Evolutionary conservation across 345 rosid genomes (phyloP).

Genomic region (Triadica sebifera): DNA sequence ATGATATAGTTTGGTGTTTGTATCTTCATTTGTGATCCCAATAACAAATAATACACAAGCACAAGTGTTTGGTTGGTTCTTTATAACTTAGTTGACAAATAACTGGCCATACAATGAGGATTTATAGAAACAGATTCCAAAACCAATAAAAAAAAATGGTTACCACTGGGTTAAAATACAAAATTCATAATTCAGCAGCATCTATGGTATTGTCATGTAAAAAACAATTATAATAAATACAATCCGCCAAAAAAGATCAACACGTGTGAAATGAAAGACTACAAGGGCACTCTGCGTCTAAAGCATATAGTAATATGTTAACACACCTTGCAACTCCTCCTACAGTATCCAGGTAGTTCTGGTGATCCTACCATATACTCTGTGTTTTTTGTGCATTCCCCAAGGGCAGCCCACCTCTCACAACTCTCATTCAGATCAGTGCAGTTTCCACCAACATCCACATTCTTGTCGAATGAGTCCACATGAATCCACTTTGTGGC

Average conservation of each 20-base stretch:
- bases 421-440: constrained; percentile 71
- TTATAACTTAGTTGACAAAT: neutral
- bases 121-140: neutral
- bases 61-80: no score
- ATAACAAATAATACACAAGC: no score
- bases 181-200: neutral
- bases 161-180: neutral
- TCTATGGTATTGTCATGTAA: neutral
- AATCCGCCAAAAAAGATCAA: neutral
- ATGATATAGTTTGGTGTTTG: no score
- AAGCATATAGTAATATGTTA: constrained; percentile 22
- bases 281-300: constrained; percentile 21
- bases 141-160: neutral
- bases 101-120: neutral
- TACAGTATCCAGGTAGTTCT: constrained; percentile 75
- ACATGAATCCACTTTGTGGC: constrained; percentile 98
- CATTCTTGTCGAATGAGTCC: constrained; percentile 68
- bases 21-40: neutral
- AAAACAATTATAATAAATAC: neutral
- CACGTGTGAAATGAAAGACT: neutral
- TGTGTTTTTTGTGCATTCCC: constrained; percentile 77
- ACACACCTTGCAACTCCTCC: constrained; percentile 86
- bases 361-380: constrained; percentile 86
- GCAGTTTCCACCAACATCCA: constrained; percentile 61
- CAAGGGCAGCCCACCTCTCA: constrained; percentile 88